Conservation (phyloP, 768 basidiomycete species). For the Russula ochroleuca region DNA sequence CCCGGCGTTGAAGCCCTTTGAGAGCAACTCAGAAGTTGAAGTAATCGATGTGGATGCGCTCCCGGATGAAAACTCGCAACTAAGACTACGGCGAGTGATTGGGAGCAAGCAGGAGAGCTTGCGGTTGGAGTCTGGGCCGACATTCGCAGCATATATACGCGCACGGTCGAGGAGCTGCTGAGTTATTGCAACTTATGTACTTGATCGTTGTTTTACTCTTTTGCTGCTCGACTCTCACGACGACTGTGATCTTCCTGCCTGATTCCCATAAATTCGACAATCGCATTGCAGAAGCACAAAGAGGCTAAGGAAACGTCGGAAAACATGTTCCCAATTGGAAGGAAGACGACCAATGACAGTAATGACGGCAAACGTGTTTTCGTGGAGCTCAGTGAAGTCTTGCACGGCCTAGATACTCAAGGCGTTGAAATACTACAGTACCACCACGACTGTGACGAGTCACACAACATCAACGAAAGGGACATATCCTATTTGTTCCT, state of each 20-base stretch:
- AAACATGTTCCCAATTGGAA: neutral
- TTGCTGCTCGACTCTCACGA: neutral
- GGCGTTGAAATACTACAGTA: too few species aligned
- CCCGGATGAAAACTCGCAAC: slow-evolving; percentile 1
- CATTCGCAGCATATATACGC: slow-evolving; percentile 3
- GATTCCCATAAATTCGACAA: neutral
- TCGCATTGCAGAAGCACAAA: neutral
- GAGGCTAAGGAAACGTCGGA: neutral
- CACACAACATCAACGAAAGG: too few species aligned
- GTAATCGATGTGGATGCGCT: slow-evolving; percentile 26
- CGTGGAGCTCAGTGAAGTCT: too few species aligned
- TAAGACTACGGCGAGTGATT: neutral
- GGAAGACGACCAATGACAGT: neutral
- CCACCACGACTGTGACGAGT: too few species aligned
- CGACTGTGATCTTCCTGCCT: neutral
- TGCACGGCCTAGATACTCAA: too few species aligned
- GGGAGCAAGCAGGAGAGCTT: neutral
- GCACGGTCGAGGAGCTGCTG: slow-evolving; percentile 25
- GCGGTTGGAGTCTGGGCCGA: slow-evolving; percentile 4
- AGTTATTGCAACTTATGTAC: neutral
- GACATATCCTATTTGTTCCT: too few species aligned
- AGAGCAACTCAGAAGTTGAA: neutral
- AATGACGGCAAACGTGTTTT: too few species aligned
- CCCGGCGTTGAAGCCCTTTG: neutral
- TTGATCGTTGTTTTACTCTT: neutral